These are phyloP conservation scores for Combretum micranthum DNA, from an alignment of 345 rosid genomes.

Conservation along the genomic window DNA sequence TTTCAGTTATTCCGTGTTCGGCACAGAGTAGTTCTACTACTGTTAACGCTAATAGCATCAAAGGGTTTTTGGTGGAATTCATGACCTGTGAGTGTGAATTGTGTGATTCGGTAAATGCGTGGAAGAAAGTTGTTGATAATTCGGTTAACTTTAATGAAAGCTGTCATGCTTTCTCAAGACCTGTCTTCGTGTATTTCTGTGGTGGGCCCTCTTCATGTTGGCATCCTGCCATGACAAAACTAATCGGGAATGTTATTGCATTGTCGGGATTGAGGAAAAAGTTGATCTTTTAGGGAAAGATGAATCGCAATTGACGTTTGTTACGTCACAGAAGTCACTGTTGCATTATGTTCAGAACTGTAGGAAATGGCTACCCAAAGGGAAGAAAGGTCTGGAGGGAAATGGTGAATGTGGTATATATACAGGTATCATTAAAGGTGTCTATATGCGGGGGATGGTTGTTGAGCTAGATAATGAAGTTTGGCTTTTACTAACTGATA, in stretches of 20 bases:
- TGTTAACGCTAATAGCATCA: constrained; percentile 24
- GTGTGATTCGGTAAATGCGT: constrained; percentile 21
- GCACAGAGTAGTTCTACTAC: constrained; percentile 7
- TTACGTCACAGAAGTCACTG: constrained; percentile 41
- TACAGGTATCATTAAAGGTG: constrained; percentile 56
- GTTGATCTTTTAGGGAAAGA: constrained; percentile 42
- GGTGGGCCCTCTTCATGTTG: constrained; percentile 49
- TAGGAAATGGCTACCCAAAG: constrained; percentile 20
- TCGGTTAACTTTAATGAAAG: neutral
- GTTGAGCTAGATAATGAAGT: constrained; percentile 78
- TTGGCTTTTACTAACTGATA: constrained; percentile 77
- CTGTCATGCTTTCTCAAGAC: constrained; percentile 34
- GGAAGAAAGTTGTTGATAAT: constrained; percentile 2
- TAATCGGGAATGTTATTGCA: constrained; percentile 39
- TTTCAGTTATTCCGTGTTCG: constrained; percentile 59
- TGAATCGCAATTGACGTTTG: constrained; percentile 52
- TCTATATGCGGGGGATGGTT: constrained; percentile 72
- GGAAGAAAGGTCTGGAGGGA: constrained; percentile 22
- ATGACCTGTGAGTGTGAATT: constrained; percentile 52
- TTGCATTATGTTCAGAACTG: constrained; percentile 32
- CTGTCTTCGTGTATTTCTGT: constrained; percentile 49
- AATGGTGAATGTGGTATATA: constrained; percentile 50
- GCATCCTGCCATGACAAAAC: constrained; percentile 68
- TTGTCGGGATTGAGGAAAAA: constrained; percentile 61
- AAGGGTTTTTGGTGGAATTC: constrained; percentile 55